Base-by-base conservation (phyloP, 2,329 filamentous ascomycete species). In the Monosporascus sp. region DNA sequence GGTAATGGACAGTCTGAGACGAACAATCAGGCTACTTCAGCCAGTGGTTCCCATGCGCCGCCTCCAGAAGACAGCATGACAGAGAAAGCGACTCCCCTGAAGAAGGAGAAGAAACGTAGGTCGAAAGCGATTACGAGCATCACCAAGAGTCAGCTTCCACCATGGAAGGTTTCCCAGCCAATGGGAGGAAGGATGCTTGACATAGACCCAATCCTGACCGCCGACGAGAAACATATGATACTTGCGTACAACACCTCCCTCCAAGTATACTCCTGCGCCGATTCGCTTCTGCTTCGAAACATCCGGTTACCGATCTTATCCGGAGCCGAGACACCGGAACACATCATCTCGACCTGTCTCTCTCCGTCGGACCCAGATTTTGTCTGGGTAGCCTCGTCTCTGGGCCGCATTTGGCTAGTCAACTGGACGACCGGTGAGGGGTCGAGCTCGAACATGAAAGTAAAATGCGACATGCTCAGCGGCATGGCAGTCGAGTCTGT, bases 201-300 rank as follows among this genome's bases (percentile, higher is more conserved):
- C 62, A 78, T 85, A 54, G 84, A 87, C 57, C 82, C 84, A 2
- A 78, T 86, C 44, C 76, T 87, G 58, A 80, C 80, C 3, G 65
- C 68, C 2, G 81, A 86, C 64, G 83, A 87, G 65, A 77, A 78
- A 65, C 80, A 86, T 70, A 68, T 97, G 39, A 84, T 97, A 53
- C 69, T 96, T 52, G 82, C 86, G 34, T 89, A 90, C 63, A 81
- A 85, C 55, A 85, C 82, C 27, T 86, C 86, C 9, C 76, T 97
- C 51, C 88, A 91, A 67, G 80, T 96, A 25, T 96, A 94, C 70
- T 88, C 89, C 2, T 83, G 89, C 31, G 76, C 82, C 58, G 91
- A 90, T 51, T 97, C 94, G 2, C 81, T 95, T 48, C 81, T 95
- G 22, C 77, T 90, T 46, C 85, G 90, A 60, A 83, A 84, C 52